Evolutionary conservation across 176 grass and related monocot genomes (phyloP).

Genomic region (Eragrostis curvula): DNA sequence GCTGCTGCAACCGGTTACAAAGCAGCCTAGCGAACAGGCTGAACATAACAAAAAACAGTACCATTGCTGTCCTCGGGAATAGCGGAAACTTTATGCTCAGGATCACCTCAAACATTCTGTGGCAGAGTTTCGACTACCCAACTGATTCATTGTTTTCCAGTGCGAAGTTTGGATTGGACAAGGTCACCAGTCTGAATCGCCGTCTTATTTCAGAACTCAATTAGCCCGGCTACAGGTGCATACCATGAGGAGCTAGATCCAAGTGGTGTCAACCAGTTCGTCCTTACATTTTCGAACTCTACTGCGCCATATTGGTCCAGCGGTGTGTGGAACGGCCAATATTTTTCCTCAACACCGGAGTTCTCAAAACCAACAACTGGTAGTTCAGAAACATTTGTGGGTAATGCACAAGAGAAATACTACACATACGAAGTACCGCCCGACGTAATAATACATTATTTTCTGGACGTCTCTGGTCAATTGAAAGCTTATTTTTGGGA

Average conservation of each 20-base stretch:
- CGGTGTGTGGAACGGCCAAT: no score
- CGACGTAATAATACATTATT: neutral
- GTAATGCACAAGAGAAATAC: neutral
- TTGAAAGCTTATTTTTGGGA: neutral
- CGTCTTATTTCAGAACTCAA: neutral
- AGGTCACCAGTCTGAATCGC: neutral
- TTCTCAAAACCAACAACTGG: no score
- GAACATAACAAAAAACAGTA: neutral
- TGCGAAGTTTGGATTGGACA: neutral
- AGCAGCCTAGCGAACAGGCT: no score
- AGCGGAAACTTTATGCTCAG: neutral
- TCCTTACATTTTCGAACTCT: neutral
- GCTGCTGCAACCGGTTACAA: no score
- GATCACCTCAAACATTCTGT: no score
- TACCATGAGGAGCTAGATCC: neutral
- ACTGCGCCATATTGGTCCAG: neutral
- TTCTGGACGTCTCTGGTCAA: neutral
- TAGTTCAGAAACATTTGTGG: neutral
- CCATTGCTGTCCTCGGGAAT: neutral
- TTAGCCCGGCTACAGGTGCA: neutral
- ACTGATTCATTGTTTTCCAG: neutral
- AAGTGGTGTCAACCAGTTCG: neutral
- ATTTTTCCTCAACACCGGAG: neutral
- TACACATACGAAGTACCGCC: neutral
- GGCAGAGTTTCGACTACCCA: slow-evolving; percentile 4